Base-by-base conservation (phyloP, 306 rosid species). In the Dryas alaskensis region DNA sequence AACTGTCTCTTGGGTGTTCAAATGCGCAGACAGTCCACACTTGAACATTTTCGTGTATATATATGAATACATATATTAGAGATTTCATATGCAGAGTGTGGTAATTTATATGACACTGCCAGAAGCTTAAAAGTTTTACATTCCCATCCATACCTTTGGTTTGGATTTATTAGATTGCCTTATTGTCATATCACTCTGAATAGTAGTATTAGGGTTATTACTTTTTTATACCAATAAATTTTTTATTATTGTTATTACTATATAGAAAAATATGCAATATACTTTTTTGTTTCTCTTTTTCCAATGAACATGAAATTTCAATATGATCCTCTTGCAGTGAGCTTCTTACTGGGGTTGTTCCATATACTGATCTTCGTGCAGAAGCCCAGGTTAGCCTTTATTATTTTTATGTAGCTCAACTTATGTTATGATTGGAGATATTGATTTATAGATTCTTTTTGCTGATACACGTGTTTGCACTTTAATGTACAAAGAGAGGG, bases 281-380 rank as follows among this genome's bases (percentile, higher is more conserved):
- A 13, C 14, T 12, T 8, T 62, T 62, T 62, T 7, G 19, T 44
- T 79, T 77, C 48, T 14, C 3, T 57, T 66, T 73, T 53, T 9
- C 49, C 9, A 59, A 59, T 59, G 42, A 67, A 65, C 49, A 17
- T 63, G 68, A 39, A 46, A 37, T 17, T 53, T 39, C 49, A 39
- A 42, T 39, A 44, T 69, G 22, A 67, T 58, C 64, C 47, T 80
- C 70, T 75, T 87, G 90, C 96, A 92, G 98, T 64, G 98, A 94
- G 84, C 92, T 91, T 78, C 88, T 94, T 59, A 91, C 98, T 45
- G 96, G 97, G 72, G 96, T 94, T 84, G 92, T 94, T 79, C 97
- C 98, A 66, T 89, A 94, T 70, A 94, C 98, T 22, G 97, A 91
- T 91, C 97, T 94, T 77, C 92, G 95, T 66, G 81, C 96, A 47